Conservation (phyloP, 345 rosid species). For the Dipteronia sinensis region DNA sequence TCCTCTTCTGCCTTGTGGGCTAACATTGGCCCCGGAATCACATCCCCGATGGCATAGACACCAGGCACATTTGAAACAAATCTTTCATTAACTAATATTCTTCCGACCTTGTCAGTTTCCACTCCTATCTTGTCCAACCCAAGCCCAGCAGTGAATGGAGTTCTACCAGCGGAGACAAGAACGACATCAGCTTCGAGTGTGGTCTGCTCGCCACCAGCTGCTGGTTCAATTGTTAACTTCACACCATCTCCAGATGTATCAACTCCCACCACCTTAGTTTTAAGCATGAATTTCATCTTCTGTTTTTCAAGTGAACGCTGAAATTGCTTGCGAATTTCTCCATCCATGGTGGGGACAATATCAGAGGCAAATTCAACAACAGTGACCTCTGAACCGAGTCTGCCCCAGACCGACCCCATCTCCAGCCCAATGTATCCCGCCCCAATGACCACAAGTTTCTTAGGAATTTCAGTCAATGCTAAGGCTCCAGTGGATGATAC, state of each 20-base stretch:
- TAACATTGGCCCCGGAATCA: slow-evolving; percentile 97
- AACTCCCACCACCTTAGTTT: slow-evolving; percentile 93
- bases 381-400: slow-evolving; percentile 94
- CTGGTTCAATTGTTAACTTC: slow-evolving; percentile 83
- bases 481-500: slow-evolving; percentile 98
- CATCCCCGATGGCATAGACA: slow-evolving; percentile 95
- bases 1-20: slow-evolving; percentile 99
- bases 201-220: slow-evolving; percentile 87
- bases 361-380: slow-evolving; percentile 96
- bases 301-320: slow-evolving; percentile 94
- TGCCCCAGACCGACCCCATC: slow-evolving; percentile 98
- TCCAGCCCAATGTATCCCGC: slow-evolving; percentile 99
- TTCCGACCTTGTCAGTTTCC: slow-evolving; percentile 84
- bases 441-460: slow-evolving; percentile 94
- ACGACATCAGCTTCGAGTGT: slow-evolving; percentile 92
- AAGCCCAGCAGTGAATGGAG: slow-evolving; percentile 89
- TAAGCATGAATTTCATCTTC: slow-evolving; percentile 97
- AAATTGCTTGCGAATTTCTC: slow-evolving; percentile 92
- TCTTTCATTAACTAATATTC: slow-evolving; percentile 77
- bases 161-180: slow-evolving; percentile 94
- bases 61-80: slow-evolving; percentile 82
- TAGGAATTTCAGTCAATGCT: slow-evolving; percentile 72
- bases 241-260: slow-evolving; percentile 75
- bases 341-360: slow-evolving; percentile 96
- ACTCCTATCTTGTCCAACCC: slow-evolving; percentile 91